Percentiles rank a stretch among this genome's conserved stretches.
Conservation (phyloP, 352 stramenopile species). For the Pythium folliculosum region DNA sequence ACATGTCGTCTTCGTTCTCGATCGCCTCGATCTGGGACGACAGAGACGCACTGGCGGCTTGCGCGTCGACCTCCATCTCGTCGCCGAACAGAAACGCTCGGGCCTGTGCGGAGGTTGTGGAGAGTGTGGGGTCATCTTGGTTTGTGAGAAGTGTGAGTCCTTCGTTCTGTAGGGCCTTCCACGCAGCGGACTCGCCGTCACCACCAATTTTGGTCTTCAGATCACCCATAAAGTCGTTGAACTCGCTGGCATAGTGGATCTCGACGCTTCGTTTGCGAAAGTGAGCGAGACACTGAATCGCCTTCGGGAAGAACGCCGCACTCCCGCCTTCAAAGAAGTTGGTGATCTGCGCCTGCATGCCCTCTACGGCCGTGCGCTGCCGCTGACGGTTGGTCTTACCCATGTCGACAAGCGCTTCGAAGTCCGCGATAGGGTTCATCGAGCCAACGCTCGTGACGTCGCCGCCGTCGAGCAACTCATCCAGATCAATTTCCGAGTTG, state of each 20-base stretch:
- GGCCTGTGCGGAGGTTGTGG: slow-evolving; percentile 49
- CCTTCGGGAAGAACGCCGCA: slow-evolving; percentile 62
- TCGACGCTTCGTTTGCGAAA: slow-evolving; percentile 72
- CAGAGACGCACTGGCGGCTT: slow-evolving; percentile 47
- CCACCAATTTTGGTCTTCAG: slow-evolving; percentile 48
- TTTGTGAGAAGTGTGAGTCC: slow-evolving; percentile 59
- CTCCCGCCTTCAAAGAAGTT: slow-evolving; percentile 55
- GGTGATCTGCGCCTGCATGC: slow-evolving; percentile 72
- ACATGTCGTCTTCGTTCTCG: slow-evolving; percentile 81
- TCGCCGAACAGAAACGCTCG: slow-evolving; percentile 66
- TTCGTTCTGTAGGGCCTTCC: slow-evolving; percentile 56
- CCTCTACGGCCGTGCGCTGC: slow-evolving; percentile 52
- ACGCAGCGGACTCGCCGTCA: slow-evolving; percentile 42
- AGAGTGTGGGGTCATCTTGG: slow-evolving; percentile 58
- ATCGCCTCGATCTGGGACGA: slow-evolving; percentile 63
- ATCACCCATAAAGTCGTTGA: slow-evolving; percentile 69
- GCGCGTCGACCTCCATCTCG: slow-evolving; percentile 41
- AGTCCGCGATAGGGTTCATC: slow-evolving; percentile 85
- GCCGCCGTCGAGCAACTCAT: slow-evolving; percentile 68
- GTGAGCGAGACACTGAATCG: slow-evolving; percentile 64
- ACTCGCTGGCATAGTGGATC: slow-evolving; percentile 72
- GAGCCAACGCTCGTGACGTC: slow-evolving; percentile 72
- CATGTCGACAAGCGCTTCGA: slow-evolving; percentile 68
- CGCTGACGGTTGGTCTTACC: slow-evolving; percentile 44
- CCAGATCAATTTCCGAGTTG: slow-evolving; percentile 73